Percentiles rank a stretch among this genome's conserved stretches.
Conservation (phyloP, 345 rosid genomes). For the Eucalyptus curtisii region DNA sequence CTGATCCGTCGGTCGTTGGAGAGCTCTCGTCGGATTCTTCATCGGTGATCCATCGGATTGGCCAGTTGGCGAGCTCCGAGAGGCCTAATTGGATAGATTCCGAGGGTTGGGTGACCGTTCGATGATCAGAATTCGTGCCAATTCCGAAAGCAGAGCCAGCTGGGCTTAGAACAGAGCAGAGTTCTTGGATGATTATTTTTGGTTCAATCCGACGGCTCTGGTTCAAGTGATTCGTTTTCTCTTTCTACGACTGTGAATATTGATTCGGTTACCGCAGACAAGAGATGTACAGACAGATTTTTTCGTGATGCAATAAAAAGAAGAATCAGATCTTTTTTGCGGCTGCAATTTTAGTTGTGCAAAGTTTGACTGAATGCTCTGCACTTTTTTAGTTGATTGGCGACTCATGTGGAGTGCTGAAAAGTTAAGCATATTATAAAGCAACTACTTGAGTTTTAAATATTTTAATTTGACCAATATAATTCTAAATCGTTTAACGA, state of each 20-base stretch:
- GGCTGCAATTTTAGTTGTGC: neutral
- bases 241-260: neutral
- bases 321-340: neutral
- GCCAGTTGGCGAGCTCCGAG: neutral
- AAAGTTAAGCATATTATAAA: too few species aligned
- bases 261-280: neutral
- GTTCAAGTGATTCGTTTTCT: neutral
- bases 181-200: neutral
- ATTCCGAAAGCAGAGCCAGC: neutral
- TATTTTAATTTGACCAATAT: too few species aligned
- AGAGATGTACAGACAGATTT: neutral
- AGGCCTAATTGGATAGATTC: neutral
- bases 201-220: neutral
- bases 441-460: too few species aligned
- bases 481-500: too few species aligned
- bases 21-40: neutral
- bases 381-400: neutral
- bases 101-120: neutral
- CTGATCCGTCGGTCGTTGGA: neutral
- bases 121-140: neutral
- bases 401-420: too few species aligned
- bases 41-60: neutral
- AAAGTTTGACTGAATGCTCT: neutral
- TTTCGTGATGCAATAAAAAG: neutral
- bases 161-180: neutral